Percentiles rank a stretch among this genome's conserved stretches.
phyloP scores from a whole-genome alignment of 257 asterid genomes.

The Jasminum sambac region DNA sequence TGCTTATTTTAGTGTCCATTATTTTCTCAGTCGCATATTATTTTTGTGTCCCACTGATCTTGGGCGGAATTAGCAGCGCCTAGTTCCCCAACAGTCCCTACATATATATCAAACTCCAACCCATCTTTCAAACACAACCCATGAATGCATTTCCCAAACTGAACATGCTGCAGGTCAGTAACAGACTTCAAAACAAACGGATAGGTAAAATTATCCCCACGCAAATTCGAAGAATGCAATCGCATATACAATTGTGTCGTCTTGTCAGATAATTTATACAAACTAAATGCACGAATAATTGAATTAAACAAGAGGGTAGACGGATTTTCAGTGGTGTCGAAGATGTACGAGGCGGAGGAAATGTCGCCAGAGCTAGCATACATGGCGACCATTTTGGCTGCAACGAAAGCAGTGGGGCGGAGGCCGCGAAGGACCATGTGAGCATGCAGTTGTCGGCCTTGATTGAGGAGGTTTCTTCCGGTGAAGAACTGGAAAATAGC shows the following conservation, averaged over 20 bases:
- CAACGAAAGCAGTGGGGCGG: slow-evolving; percentile 45
- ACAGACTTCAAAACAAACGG: slow-evolving; percentile 80
- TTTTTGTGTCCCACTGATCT: too few species aligned
- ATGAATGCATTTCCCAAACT: slow-evolving; percentile 53
- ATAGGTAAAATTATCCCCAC: slow-evolving; percentile 72
- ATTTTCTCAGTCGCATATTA: too few species aligned
- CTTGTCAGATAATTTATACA: slow-evolving; percentile 39
- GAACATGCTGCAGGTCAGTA: slow-evolving; percentile 35
- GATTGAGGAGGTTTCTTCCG: slow-evolving; percentile 56
- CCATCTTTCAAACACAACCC: slow-evolving; percentile 62
- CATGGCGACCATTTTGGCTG: slow-evolving; percentile 94
- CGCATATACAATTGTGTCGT: slow-evolving; percentile 29
- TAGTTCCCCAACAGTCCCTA: too few species aligned
- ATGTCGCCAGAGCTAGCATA: slow-evolving; percentile 89
- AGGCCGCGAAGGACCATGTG: slow-evolving; percentile 58
- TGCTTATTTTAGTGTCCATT: too few species aligned
- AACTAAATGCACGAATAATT: slow-evolving; percentile 65
- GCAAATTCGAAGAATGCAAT: slow-evolving; percentile 52
- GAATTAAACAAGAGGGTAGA: slow-evolving; percentile 65
- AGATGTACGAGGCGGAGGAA: slow-evolving; percentile 51
- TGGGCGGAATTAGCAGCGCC: too few species aligned
- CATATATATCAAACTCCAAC: slow-evolving; percentile 51
- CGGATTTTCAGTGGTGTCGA: slow-evolving; percentile 35
- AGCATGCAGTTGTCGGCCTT: slow-evolving; percentile 75
- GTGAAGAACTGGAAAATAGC: slow-evolving; percentile 61